A percentile compares a stretch with the other conserved stretches of the same genome.
phyloP scores from a whole-genome alignment of 192 early-diverging fungal species.

The Glomus cerebriforme region DNA sequence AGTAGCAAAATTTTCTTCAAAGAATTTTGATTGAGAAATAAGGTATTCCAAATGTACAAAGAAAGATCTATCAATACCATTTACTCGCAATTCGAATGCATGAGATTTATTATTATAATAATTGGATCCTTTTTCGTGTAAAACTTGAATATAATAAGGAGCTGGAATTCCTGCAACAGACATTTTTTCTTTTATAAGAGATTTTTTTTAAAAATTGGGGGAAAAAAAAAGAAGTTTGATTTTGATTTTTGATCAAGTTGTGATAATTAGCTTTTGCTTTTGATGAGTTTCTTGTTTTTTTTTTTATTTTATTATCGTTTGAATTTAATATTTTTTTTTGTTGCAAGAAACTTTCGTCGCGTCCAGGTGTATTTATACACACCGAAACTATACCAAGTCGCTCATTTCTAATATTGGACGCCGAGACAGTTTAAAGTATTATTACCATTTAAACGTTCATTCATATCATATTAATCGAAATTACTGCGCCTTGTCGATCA shows the following conservation, averaged over 20 bases:
- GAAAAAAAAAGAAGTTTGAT: too few species aligned
- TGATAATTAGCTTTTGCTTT: too few species aligned
- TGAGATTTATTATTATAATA: neutral
- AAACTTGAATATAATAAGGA: neutral
- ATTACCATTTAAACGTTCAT: neutral
- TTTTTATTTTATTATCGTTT: neutral
- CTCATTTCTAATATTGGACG: neutral
- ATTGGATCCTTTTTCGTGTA: neutral
- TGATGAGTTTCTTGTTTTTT: neutral
- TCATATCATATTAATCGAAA: neutral
- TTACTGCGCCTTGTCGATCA: too few species aligned
- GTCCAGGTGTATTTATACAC: neutral
- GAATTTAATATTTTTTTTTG: neutral
- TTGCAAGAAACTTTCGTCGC: neutral
- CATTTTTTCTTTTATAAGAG: too few species aligned
- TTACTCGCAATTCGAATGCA: neutral
- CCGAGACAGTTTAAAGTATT: neutral
- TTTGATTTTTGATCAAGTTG: too few species aligned
- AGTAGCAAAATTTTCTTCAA: neutral
- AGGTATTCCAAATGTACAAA: neutral
- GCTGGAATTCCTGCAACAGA: neutral
- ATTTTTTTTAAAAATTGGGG: too few species aligned
- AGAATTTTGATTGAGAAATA: neutral
- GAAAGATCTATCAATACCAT: neutral
- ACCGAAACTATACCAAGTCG: neutral